phyloP scores from a whole-genome alignment of 2,329 filamentous ascomycete genomes.

The Penicillium hesseltinei region DNA sequence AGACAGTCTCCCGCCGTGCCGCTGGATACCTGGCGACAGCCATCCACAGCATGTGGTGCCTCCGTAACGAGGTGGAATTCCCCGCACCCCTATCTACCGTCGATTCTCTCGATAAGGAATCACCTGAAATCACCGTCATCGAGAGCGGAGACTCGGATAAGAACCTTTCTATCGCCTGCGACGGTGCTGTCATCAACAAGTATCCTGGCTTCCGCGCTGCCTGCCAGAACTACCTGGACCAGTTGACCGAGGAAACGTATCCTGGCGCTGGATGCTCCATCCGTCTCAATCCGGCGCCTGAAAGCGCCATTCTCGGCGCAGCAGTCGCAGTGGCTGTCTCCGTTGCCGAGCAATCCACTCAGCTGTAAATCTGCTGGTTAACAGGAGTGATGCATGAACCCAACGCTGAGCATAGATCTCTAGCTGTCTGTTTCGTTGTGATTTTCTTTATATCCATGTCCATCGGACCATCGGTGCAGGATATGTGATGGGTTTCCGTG shows the following conservation, averaged over 20 bases:
- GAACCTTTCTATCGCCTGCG: slow-evolving; percentile 49
- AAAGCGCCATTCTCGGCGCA: slow-evolving; percentile 47
- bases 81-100: slow-evolving; percentile 21
- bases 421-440: slow-evolving; percentile 14
- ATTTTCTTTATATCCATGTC: slow-evolving; percentile 11
- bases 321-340: slow-evolving; percentile 49
- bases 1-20: slow-evolving; percentile 57
- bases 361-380: neutral
- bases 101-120: slow-evolving; percentile 27
- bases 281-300: slow-evolving; percentile 42
- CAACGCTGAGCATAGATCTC: slow-evolving; percentile 12
- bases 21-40: slow-evolving; percentile 62
- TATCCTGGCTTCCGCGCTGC: slow-evolving; percentile 49
- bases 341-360: slow-evolving; percentile 29
- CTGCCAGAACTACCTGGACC: slow-evolving; percentile 46
- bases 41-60: slow-evolving; percentile 60
- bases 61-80: slow-evolving; percentile 53
- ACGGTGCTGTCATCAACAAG: slow-evolving; percentile 53
- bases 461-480: slow-evolving; percentile 18
- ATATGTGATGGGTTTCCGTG: neutral
- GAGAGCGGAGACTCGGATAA: slow-evolving; percentile 31
- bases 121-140: slow-evolving; percentile 35
- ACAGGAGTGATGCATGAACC: slow-evolving; percentile 12
- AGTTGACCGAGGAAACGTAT: slow-evolving; percentile 36
- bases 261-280: slow-evolving; percentile 30